A percentile compares a stretch with the other conserved stretches of the same genome.
Conservation (phyloP, 1,139 yeast species). For the Kurtzmaniella quercitrusa region DNA sequence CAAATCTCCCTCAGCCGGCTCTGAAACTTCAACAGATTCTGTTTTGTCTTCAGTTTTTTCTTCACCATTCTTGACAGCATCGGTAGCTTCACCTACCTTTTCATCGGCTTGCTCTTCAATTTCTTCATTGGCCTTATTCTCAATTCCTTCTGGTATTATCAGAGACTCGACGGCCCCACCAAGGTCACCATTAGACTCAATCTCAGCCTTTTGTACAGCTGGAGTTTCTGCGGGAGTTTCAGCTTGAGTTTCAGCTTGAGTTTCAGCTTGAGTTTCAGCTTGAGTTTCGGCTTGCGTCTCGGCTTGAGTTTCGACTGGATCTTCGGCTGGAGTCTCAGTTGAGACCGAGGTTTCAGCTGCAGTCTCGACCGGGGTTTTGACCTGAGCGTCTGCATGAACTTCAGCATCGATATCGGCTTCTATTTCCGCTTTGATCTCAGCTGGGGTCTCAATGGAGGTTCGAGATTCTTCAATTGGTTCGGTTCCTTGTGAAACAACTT, state of each 20-base stretch:
- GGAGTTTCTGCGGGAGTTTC: neutral
- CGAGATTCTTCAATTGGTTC: constrained; percentile 1
- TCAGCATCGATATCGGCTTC: neutral
- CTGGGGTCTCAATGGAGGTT: neutral
- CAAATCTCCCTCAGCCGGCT: neutral
- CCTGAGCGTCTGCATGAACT: constrained; percentile 7
- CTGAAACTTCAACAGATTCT: neutral
- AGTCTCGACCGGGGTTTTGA: neutral
- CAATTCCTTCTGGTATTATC: neutral
- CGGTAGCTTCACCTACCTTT: neutral
- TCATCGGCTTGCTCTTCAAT: neutral
- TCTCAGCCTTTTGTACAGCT: neutral
- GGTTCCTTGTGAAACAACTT: constrained; percentile 3
- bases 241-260: neutral
- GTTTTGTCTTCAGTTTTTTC: neutral
- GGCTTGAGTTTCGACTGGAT: constrained; percentile 4
- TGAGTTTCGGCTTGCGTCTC: constrained; percentile 6
- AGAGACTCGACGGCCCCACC: neutral
- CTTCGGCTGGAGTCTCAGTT: constrained; percentile 5
- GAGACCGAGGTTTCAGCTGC: neutral
- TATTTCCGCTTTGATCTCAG: neutral
- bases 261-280: constrained; percentile 7
- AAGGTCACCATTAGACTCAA: neutral
- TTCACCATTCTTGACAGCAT: neutral
- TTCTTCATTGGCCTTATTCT: neutral